phyloP scores from a whole-genome alignment of 2,329 filamentous ascomycete genomes.

The Plenodomus biglobosus region DNA sequence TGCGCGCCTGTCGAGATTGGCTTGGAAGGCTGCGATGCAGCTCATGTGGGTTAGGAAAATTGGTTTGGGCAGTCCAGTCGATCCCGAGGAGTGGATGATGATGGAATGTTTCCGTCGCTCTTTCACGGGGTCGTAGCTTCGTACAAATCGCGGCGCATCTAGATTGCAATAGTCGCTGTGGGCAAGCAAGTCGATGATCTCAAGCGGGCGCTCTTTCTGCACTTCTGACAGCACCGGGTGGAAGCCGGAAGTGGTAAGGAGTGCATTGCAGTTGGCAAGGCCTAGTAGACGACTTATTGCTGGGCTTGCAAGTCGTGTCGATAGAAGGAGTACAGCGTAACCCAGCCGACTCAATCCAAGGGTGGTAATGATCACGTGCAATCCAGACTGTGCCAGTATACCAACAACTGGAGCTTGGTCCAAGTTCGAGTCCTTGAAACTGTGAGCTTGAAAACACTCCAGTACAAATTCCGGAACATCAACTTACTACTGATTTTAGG shows the following conservation, averaged over 20 bases:
- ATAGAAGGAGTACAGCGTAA: conserved; percentile 58
- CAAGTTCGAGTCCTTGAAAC: conserved; percentile 14
- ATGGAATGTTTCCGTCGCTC: conserved; percentile 44
- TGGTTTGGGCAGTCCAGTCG: conserved; percentile 64
- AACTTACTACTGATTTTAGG: conserved; percentile 22
- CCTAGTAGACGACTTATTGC: conserved; percentile 52
- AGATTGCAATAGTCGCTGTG: conserved; percentile 23
- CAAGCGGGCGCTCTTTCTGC: conserved; percentile 26
- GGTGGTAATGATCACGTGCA: conserved; percentile 58
- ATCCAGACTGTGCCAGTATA: conserved; percentile 56
- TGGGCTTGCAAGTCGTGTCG: conserved; percentile 55
- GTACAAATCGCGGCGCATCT: conserved; percentile 16
- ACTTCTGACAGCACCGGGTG: conserved; percentile 30
- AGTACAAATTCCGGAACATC: background rate
- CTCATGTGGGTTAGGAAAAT: conserved; percentile 60
- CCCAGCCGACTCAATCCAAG: conserved; percentile 59
- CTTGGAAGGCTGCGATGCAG: conserved; percentile 23
- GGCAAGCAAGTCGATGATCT: conserved; percentile 26
- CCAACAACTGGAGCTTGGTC: conserved; percentile 44
- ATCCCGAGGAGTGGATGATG: conserved; percentile 56
- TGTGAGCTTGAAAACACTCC: too few species aligned
- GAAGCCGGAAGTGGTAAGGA: conserved; percentile 24
- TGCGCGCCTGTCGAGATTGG: conserved; percentile 21
- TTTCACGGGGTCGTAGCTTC: conserved; percentile 21
- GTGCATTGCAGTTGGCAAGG: conserved; percentile 21